A percentile compares a stretch with the other conserved stretches of the same genome.
Conservation (phyloP, 1,284 basidiomycete genomes). For the Sanguinoderma infundibulare region DNA sequence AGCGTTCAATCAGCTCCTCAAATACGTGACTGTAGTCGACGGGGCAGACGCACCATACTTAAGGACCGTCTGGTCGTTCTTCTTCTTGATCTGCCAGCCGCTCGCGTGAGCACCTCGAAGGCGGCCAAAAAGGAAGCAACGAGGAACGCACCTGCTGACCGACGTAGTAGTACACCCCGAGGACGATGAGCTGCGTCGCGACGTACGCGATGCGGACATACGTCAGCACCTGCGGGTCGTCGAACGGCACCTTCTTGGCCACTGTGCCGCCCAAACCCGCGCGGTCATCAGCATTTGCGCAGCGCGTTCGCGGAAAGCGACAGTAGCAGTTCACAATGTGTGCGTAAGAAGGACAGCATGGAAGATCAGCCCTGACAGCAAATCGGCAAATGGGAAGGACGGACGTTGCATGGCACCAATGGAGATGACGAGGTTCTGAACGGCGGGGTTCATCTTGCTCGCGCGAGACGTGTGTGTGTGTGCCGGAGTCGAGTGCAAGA, state of each 20-base stretch:
- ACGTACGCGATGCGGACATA: conserved; percentile 90
- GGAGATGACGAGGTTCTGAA: conserved; percentile 81
- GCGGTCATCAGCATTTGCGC: too few species aligned
- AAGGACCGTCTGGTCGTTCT: conserved; percentile 94
- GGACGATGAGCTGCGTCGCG: conserved; percentile 69
- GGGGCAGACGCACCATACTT: conserved; percentile 80
- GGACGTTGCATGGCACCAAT: conserved; percentile 87
- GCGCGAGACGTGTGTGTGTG: not conserved
- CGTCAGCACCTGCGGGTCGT: conserved; percentile 82
- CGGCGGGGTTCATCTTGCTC: conserved; percentile 42
- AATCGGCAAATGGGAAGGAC: not conserved
- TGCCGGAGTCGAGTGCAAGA: not conserved
- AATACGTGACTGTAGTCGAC: too few species aligned
- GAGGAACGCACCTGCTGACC: conserved; percentile 60
- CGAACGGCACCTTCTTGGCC: conserved; percentile 90
- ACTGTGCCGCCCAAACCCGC: too few species aligned
- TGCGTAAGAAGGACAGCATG: not conserved
- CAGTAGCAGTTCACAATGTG: not conserved
- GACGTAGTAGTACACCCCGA: conserved; percentile 79
- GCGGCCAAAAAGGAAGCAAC: too few species aligned
- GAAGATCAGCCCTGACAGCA: not conserved
- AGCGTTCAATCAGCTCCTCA: not conserved
- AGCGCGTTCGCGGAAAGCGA: too few species aligned
- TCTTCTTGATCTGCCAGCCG: conserved; percentile 76
- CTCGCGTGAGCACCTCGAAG: not conserved